Evolutionary conservation across 352 stramenopile genomes (phyloP).

Genomic region (Phytophthora quininea): DNA sequence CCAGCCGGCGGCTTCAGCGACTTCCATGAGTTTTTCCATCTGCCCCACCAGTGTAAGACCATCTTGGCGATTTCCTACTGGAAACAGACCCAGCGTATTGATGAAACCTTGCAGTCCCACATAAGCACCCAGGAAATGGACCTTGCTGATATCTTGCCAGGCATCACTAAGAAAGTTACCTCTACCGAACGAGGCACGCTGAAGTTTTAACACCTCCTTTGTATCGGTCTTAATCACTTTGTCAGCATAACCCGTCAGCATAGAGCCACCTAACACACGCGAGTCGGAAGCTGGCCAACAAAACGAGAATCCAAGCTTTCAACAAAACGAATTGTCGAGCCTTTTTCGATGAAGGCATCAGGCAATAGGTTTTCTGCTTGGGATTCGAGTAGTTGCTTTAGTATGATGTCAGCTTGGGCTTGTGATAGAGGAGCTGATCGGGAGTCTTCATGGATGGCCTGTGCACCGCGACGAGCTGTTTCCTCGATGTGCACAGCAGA

Average conservation of each 20-base stretch:
- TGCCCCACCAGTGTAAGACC: slow-evolving; percentile 9
- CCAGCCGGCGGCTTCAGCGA: slow-evolving; percentile 5
- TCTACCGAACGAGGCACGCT: not conserved
- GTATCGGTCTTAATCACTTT: not conserved
- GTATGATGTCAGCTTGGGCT: not conserved
- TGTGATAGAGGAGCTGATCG: no score
- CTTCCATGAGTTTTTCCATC: slow-evolving; percentile 13
- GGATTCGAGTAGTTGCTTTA: not conserved
- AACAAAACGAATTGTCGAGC: not conserved
- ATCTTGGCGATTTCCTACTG: slow-evolving; percentile 7
- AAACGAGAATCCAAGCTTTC: not conserved
- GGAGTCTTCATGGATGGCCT: no score
- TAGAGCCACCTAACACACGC: not conserved
- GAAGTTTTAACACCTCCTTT: not conserved
- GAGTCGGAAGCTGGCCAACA: not conserved
- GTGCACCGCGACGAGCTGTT: no score
- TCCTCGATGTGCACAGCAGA: not conserved
- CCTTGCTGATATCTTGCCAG: slow-evolving; percentile 13
- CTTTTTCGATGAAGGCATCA: not conserved
- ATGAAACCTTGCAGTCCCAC: slow-evolving; percentile 8
- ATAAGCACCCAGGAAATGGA: slow-evolving; percentile 6
- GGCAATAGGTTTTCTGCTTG: not conserved
- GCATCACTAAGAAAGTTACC: slow-evolving; percentile 5
- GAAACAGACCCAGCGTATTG: slow-evolving; percentile 1
- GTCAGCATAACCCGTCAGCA: not conserved